These are phyloP conservation scores for Cercospora zeae-maydis DNA, from an alignment of 2,329 filamentous ascomycete genomes.

Conservation along the genomic window DNA sequence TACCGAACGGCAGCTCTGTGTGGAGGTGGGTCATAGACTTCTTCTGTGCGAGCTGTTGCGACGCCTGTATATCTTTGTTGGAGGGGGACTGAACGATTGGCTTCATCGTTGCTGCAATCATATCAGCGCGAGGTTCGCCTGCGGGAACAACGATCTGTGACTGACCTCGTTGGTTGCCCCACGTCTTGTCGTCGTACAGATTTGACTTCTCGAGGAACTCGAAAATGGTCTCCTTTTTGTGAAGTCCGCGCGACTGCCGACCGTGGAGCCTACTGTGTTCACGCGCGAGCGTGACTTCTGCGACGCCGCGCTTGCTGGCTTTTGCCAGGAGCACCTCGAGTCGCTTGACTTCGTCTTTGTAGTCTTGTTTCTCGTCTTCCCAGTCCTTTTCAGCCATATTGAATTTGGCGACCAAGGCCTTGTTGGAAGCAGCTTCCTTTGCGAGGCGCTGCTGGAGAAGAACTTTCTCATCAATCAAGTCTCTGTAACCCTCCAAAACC, in stretches of 20 bases:
- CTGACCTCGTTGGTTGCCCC: slow-evolving; percentile 34
- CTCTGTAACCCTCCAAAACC: slow-evolving; percentile 44
- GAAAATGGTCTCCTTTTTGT: slow-evolving; percentile 34
- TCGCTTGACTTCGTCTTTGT: slow-evolving; percentile 43
- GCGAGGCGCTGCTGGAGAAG: slow-evolving; percentile 31
- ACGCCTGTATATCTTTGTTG: slow-evolving; percentile 39
- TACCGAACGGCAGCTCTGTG: slow-evolving; percentile 36
- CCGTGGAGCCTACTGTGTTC: slow-evolving; percentile 40
- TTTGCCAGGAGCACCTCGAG: slow-evolving; percentile 45
- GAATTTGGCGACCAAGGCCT: slow-evolving; percentile 24
- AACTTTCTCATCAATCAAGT: slow-evolving; percentile 37
- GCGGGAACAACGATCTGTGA: background rate
- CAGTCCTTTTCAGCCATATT: slow-evolving; percentile 35
- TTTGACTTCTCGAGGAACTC: slow-evolving; percentile 34
- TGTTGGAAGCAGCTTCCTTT: slow-evolving; percentile 27
- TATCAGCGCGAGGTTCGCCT: slow-evolving; percentile 18
- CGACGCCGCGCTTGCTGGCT: slow-evolving; percentile 39
- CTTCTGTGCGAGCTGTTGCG: slow-evolving; percentile 39
- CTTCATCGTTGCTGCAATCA: slow-evolving; percentile 29
- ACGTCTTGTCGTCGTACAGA: slow-evolving; percentile 25
- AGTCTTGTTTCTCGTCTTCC: slow-evolving; percentile 36
- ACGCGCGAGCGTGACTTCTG: slow-evolving; percentile 42
- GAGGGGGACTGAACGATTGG: slow-evolving; percentile 36
- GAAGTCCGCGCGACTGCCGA: slow-evolving; percentile 16
- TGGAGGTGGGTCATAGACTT: slow-evolving; percentile 31